Percentiles rank a stretch among this genome's conserved stretches.
Evolutionary conservation across 2,329 filamentous ascomycete genomes (phyloP).

Genomic region (Lasiodiplodia hormozganensis): DNA sequence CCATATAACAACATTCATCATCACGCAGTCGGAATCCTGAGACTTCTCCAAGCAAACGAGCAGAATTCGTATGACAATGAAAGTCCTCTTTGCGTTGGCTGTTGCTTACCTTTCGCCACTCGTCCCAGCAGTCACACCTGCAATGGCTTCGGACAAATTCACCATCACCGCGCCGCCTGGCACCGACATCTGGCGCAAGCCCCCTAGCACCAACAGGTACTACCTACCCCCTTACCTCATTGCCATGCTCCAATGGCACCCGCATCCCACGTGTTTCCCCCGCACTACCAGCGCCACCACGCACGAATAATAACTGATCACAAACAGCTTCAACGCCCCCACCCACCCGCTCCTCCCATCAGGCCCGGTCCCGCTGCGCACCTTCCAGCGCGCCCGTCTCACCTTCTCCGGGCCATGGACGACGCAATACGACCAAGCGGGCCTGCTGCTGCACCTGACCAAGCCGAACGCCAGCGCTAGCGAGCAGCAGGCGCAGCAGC

Average conservation of each 20-base stretch:
- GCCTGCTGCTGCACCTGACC: conserved; percentile 14
- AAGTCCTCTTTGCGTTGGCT: not conserved
- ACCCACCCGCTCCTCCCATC: conserved; percentile 37
- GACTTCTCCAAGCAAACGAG: not conserved
- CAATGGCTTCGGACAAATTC: conserved; percentile 7
- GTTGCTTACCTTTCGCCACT: not conserved
- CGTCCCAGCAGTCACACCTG: not conserved
- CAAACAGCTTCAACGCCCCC: conserved; percentile 63
- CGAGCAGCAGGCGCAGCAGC: too few species aligned
- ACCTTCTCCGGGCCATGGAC: conserved; percentile 14
- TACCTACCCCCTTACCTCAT: not conserved
- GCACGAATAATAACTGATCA: conserved; percentile 38
- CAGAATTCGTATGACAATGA: not conserved
- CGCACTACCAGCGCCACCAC: not conserved
- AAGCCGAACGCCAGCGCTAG: not conserved
- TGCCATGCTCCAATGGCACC: not conserved
- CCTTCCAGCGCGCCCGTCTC: conserved; percentile 16
- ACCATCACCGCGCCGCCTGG: conserved; percentile 54
- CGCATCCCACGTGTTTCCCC: not conserved
- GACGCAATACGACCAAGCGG: conserved; percentile 26
- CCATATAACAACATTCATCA: not conserved
- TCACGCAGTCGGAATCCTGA: not conserved
- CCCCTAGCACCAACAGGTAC: conserved; percentile 62
- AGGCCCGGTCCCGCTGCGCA: conserved; percentile 3
- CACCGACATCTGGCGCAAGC: conserved; percentile 81